phyloP scores from a whole-genome alignment of 345 rosid genomes.

The Arabis alpina region DNA sequence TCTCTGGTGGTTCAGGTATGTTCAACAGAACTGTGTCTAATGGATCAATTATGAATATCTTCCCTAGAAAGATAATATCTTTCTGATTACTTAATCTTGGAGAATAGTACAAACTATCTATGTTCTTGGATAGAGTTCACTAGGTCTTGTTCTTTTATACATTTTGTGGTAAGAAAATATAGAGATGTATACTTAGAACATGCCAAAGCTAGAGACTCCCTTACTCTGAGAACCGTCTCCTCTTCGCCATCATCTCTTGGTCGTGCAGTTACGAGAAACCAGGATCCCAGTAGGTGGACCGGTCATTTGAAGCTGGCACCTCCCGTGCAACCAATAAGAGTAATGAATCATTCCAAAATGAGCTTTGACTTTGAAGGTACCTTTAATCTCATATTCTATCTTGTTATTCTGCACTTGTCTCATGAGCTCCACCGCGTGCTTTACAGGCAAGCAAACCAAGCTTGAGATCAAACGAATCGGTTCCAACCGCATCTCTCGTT shows the following conservation, averaged over 20 bases:
- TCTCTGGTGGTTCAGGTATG: constrained; percentile 40
- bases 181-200: constrained; percentile 31
- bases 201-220: constrained; percentile 25
- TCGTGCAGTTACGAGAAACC: constrained; percentile 58
- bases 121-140: constrained; percentile 33
- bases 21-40: constrained; percentile 23
- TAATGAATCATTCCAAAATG: constrained; percentile 67
- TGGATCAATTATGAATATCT: constrained; percentile 24
- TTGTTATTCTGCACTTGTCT: constrained; percentile 72
- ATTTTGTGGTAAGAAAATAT: constrained; percentile 13
- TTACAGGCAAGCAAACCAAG: constrained; percentile 72
- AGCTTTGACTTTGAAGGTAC: constrained; percentile 77
- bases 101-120: constrained; percentile 31
- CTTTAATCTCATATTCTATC: constrained; percentile 63
- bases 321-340: constrained; percentile 75
- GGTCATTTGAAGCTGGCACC: constrained; percentile 74
- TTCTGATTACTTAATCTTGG: constrained; percentile 16
- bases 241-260: constrained; percentile 49
- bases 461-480: constrained; percentile 72
- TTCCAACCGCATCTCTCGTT: constrained; percentile 54
- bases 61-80: constrained; percentile 14
- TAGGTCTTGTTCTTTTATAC: constrained; percentile 33
- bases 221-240: not conserved
- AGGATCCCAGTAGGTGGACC: constrained; percentile 83
- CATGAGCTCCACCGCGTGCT: constrained; percentile 59